Base-by-base conservation (phyloP, 169 alveolate genomes). In the Cryptosporidium tyzzeri region DNA sequence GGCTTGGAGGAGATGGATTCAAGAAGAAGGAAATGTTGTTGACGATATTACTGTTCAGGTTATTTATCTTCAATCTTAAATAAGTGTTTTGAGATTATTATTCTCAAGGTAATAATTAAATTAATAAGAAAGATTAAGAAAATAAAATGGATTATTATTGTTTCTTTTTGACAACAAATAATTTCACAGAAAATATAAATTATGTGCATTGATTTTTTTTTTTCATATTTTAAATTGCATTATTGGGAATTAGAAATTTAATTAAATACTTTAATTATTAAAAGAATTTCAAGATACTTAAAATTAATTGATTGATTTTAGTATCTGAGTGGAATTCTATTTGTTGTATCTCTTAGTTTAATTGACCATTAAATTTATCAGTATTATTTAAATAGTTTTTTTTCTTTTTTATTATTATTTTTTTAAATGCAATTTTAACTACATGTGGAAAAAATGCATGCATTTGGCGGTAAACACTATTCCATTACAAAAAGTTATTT, bases 1-100 rank as follows among this genome's bases (percentile, higher is more conserved):
- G 67, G 93, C 97, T 37, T 95, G 97, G 95, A 92, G 91, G 59
- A 93, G 96, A 35, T 95, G 97, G 97, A 86, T 95, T 23, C 92
- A 85, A 62, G 96, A 95, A 71, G 97, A 95, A 71, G 95, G 93
- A 23, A 93, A 94, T 73, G 96, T 95, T 21, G 97, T 95, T n/a
- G 97, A 95, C 61, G 97, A 95, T 55, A 94, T 95, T 31, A 95
- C 97, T 70, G 92, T 93, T 55, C 92, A 92, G 51, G 94, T 93
- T 16, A 91, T 84, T 33, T 92, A 89, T 69, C 71, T 94, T 8
- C 89, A 65, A 3, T 59, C 89, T 10, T 80, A 80, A 62, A 14
- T 21, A 26, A 23, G 8, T 48, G 21, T 14, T 48, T 48, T 48
- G 55, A 1, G 50, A 14, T 3, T 16, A 12, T 3, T 5, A 48